phyloP scores from a whole-genome alignment of 1,284 basidiomycete genomes.

The Neotropicomus parvogracilis region DNA sequence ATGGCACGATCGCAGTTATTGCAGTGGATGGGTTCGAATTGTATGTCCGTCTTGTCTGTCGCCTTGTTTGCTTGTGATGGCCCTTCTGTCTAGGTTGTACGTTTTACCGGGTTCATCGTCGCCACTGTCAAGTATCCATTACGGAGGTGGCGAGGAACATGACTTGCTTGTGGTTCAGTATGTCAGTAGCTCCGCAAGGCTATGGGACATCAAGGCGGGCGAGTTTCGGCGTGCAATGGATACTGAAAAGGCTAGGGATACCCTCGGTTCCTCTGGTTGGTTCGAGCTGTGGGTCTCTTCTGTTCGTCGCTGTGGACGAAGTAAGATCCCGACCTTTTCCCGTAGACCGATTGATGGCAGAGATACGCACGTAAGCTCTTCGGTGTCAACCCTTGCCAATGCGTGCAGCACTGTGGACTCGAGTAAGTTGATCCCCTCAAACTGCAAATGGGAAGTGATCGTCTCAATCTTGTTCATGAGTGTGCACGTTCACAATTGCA shows the following conservation, averaged over 20 bases:
- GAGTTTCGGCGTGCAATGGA: slow-evolving; percentile 86
- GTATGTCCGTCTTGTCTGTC: slow-evolving; percentile 42
- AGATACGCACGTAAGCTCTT: slow-evolving; percentile 23
- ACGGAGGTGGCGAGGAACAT: slow-evolving; percentile 46
- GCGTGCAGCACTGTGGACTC: slow-evolving; percentile 18
- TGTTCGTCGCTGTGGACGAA: background rate
- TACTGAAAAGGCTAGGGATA: slow-evolving; percentile 71
- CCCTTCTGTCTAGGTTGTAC: slow-evolving; percentile 50
- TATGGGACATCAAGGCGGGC: slow-evolving; percentile 85
- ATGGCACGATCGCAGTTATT: slow-evolving; percentile 81
- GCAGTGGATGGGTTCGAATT: slow-evolving; percentile 73
- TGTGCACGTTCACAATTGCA: slow-evolving; percentile 44
- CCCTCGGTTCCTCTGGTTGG: slow-evolving; percentile 72
- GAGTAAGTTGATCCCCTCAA: slow-evolving; percentile 15
- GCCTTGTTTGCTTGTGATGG: background rate
- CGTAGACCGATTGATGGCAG: slow-evolving; percentile 26
- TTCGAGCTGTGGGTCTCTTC: slow-evolving; percentile 51
- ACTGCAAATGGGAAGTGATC: too few species aligned
- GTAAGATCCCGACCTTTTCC: background rate
- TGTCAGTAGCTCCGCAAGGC: slow-evolving; percentile 68
- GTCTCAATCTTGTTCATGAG: slow-evolving; percentile 22
- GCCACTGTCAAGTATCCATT: slow-evolving; percentile 61
- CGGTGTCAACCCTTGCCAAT: slow-evolving; percentile 24
- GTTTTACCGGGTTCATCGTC: slow-evolving; percentile 75
- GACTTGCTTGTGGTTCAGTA: slow-evolving; percentile 80